Base-by-base conservation (phyloP, 1,284 basidiomycete species). In the Puccinia hordei region DNA sequence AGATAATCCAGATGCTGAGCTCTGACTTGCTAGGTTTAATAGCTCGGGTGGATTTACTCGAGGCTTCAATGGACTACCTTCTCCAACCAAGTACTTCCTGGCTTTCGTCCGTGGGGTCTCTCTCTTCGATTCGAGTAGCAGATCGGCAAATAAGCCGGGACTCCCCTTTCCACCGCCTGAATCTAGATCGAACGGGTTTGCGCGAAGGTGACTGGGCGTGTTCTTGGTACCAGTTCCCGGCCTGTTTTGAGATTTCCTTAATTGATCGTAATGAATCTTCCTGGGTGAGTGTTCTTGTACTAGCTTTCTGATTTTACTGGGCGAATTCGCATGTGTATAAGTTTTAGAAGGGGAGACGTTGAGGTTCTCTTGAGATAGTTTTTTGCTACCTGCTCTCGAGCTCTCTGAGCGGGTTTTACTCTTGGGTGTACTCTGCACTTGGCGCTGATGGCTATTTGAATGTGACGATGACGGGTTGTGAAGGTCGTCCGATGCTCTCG, bases 71-170 rank as follows among this genome's bases (percentile, higher is more conserved):
- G 79, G 79, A 69, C 79, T 80, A 10, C 61, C 72, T 13, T 30
- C 46, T 30, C 72, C 79, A 1, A 24, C 55, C 3, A 80, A 38
- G 61, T 44, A 80, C 38, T 68, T 80, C 55, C 79, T 49, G 0
- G 79, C 79, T 46, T 74, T 73, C n/a, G 79, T 80, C 17, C 71
- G 33, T n/a, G 79, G 79, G 12, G 79, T 80, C 10, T 80, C 79
- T 77, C 22, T 53, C 35, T 73, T 73, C 10, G 72, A 59, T 68
- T 74, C 30, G 30, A 57, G 44, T 46, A 80, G 46, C 8, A 73
- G 53, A 59, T 80, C 51, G 17, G 79, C 79, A 61, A 80, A 80
- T 12, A 80, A 41, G 17, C 46, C 59, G 22, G 79, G 79, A 59
- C 59, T 66, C 9, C 79, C 79, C 73, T 35, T 80, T 2, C 79